Conservation (phyloP, 768 basidiomycete genomes). For the Tricholoma matsutake region DNA sequence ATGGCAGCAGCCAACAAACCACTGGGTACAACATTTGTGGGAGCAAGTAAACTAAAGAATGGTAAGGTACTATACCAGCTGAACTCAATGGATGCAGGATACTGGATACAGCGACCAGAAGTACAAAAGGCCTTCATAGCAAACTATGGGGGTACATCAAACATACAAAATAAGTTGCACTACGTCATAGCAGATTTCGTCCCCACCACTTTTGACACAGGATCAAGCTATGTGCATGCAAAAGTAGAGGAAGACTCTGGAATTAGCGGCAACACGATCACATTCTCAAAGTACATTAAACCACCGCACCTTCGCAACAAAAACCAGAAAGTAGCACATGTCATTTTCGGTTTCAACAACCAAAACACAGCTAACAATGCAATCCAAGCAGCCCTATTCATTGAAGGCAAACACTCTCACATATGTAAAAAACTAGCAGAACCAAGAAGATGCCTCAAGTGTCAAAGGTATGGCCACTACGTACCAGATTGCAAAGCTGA, state of each 20-base stretch:
- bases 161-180: neutral
- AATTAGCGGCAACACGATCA: too few relatives aligned
- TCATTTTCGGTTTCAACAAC: neutral
- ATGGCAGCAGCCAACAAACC: neutral
- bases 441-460: too few relatives aligned
- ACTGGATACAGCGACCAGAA: neutral
- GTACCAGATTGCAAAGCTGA: too few relatives aligned
- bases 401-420: constrained; percentile 10
- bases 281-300: too few relatives aligned
- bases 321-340: constrained; percentile 17
- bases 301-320: too few relatives aligned
- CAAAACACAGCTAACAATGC: constrained; percentile 20
- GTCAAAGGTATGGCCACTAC: too few relatives aligned
- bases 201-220: neutral
- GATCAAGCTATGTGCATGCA: neutral
- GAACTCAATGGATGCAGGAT: neutral
- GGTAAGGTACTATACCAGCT: too few relatives aligned
- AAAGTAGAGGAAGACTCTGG: neutral
- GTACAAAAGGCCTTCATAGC: neutral
- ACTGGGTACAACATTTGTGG: neutral
- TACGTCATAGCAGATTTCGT: too few relatives aligned
- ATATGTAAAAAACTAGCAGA: constrained; percentile 14
- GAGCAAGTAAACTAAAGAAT: neutral
- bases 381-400: constrained; percentile 16
- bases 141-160: neutral